phyloP scores from a whole-genome alignment of 495 filamentous ascomycete genomes.

The Aspergillus taichungensis region DNA sequence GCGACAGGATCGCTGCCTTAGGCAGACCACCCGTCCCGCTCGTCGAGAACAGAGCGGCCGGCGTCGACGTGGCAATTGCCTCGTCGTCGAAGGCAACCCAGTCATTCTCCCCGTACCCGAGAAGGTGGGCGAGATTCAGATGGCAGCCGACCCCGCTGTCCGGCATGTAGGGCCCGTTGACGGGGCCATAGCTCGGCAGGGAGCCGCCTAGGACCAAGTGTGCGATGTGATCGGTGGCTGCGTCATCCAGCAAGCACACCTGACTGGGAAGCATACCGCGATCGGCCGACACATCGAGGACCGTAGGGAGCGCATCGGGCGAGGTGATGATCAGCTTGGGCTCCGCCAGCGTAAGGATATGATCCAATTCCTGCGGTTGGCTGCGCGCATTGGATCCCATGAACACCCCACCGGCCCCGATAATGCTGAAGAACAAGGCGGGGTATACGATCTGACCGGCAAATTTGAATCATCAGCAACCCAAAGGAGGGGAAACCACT shows the following conservation, averaged over 20 bases:
- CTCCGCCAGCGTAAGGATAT: slow-evolving; percentile 16
- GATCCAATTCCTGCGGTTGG: slow-evolving; percentile 21
- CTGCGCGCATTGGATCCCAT: slow-evolving; percentile 25
- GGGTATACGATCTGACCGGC: slow-evolving; percentile 38
- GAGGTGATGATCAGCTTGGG: slow-evolving; percentile 29
- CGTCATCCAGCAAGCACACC: slow-evolving; percentile 43
- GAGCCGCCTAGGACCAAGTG: slow-evolving; percentile 22
- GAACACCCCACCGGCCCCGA: slow-evolving; percentile 35
- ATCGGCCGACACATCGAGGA: slow-evolving; percentile 35
- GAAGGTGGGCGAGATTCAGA: slow-evolving; percentile 32
- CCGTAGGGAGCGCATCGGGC: slow-evolving; percentile 32
- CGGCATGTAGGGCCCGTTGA: slow-evolving; percentile 12
- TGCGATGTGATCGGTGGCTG: slow-evolving; percentile 24
- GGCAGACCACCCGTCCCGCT: slow-evolving; percentile 53
- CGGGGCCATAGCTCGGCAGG: slow-evolving; percentile 10
- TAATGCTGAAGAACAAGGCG: slow-evolving; percentile 37
- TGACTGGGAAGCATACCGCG: slow-evolving; percentile 38
- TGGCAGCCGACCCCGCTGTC: slow-evolving; percentile 10
- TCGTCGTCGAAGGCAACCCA: slow-evolving; percentile 46
- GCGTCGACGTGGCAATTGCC: slow-evolving; percentile 34
- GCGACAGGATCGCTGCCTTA: slow-evolving; percentile 47
- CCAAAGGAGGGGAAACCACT: not conserved
- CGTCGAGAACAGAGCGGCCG: slow-evolving; percentile 45
- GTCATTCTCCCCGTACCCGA: slow-evolving; percentile 42
- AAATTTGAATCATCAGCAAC: slow-evolving; percentile 2